Evolutionary conservation across 768 basidiomycete genomes (phyloP), one percentile per base, ranked within the genome.

Genomic region (Boletus pseudo-olivaceus): DNA sequence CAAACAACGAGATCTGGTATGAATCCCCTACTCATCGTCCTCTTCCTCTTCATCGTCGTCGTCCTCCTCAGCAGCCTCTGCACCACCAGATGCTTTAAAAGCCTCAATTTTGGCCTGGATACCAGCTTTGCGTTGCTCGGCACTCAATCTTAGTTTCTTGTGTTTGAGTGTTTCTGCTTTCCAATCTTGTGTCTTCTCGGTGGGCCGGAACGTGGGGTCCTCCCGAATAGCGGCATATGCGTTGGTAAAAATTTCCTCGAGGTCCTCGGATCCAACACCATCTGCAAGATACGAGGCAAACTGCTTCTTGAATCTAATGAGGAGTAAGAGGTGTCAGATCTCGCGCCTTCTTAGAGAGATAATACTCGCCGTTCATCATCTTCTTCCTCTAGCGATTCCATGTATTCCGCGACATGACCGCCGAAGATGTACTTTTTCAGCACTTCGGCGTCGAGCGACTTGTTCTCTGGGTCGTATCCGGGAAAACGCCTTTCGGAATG

Each of bases 301-400:
- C 69, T 97, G 94, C 79, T 94, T 97, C 81, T 96, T 97, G 82
- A 96, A 96, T 65, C 91, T 93, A 58, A 29, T 40, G 6, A 47
- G 38, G 33, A 19, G 32, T n/a, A 40, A 55, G 56, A 23, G 1
- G 23, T 35, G 49, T 65, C 27, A 62, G 32, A 48, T 45, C 15
- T n/a, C 3, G 15, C 4, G 23, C 52, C 11, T 47, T 50, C 42
- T 29, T n/a, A 11, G 48, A 45, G 19, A 11, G 20, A 30, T 41
- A 53, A 14, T 17, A 69, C 81, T 57, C 62, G 85, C 85, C 94
- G 83, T 77, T 98, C 96, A 66, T 98, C 97, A 70, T 99, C 97
- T 78, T 99, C 97, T 82, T 99, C 97, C 78, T 99, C 97, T 50
- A 98, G 78, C 53, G 86, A 90, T 78, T 98, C 92, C 97, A 99